These are phyloP conservation scores for Adansonia madagascariensis DNA, from an alignment of 441 rosid genomes.

Conservation along the genomic window DNA sequence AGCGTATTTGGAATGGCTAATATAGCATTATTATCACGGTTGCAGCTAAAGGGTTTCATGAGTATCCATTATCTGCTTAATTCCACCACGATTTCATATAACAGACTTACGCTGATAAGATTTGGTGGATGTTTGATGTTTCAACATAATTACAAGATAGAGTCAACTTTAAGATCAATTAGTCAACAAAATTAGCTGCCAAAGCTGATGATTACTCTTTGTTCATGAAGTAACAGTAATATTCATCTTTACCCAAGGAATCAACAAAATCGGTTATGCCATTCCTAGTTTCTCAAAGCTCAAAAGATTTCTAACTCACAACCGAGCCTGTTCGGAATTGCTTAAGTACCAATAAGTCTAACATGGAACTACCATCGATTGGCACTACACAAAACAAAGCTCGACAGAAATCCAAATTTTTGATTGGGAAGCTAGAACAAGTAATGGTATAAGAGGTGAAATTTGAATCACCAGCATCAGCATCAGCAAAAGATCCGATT, in stretches of 20 bases:
- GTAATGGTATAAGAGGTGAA: no score
- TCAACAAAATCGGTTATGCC: neutral
- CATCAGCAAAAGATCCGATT: no score
- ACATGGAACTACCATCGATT: no score
- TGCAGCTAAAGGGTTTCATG: neutral
- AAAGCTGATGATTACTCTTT: neutral
- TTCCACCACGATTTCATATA: neutral
- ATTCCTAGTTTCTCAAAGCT: neutral
- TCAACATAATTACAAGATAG: neutral
- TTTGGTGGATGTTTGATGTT: neutral
- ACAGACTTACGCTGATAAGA: no score
- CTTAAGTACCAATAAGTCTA: no score
- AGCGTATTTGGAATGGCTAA: constrained; percentile 22
- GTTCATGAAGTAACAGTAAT: neutral
- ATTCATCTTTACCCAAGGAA: neutral
- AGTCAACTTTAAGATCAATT: neutral
- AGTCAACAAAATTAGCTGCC: neutral
- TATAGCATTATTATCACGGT: neutral
- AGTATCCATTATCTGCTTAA: neutral
- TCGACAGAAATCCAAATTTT: no score
- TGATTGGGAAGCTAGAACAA: no score
- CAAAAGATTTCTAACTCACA: neutral
- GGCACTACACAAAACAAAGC: no score
- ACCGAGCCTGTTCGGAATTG: no score
- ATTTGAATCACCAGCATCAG: no score